These are phyloP conservation scores for Eucalyptus urophylla DNA, from an alignment of 345 rosid genomes.

Conservation along the genomic window DNA sequence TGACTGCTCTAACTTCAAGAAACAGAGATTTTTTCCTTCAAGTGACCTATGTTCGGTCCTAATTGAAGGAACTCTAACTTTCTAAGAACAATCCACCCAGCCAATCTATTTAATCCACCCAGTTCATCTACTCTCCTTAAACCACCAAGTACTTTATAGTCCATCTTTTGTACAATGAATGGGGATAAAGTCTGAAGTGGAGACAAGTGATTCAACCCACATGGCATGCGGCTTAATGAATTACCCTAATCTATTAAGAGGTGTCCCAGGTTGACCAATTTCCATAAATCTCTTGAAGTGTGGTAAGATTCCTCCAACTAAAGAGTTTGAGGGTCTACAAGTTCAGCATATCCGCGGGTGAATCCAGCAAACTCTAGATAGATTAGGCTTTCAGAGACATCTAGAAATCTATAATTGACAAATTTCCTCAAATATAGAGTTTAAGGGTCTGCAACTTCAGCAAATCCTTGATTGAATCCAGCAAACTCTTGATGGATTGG, in stretches of 20 bases:
- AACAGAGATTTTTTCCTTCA: neutral
- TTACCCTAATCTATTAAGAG: neutral
- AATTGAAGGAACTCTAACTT: neutral
- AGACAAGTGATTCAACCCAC: neutral
- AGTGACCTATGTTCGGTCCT: neutral
- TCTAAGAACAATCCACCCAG: neutral
- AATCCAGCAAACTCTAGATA: neutral
- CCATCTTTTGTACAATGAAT: neutral
- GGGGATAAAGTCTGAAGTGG: neutral
- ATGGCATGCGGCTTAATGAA: neutral
- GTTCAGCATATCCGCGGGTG: rapidly evolving
- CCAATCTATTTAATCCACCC: neutral
- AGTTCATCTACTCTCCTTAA: neutral
- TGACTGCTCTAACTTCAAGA: neutral
- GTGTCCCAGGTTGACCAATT: neutral
- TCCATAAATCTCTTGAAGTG: neutral
- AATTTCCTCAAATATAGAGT: neutral
- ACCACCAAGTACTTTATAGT: neutral
- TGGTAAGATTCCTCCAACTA: rapidly evolving
- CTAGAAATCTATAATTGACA: neutral
- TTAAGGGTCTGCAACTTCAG: neutral
- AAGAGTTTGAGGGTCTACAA: neutral
- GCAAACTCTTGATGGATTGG: neutral
- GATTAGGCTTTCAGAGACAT: neutral
- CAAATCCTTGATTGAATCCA: neutral